Evolutionary conservation across 257 asterid species (phyloP), one percentile per base, ranked within the genome.

Genomic region (Marsdenia floribunda): DNA sequence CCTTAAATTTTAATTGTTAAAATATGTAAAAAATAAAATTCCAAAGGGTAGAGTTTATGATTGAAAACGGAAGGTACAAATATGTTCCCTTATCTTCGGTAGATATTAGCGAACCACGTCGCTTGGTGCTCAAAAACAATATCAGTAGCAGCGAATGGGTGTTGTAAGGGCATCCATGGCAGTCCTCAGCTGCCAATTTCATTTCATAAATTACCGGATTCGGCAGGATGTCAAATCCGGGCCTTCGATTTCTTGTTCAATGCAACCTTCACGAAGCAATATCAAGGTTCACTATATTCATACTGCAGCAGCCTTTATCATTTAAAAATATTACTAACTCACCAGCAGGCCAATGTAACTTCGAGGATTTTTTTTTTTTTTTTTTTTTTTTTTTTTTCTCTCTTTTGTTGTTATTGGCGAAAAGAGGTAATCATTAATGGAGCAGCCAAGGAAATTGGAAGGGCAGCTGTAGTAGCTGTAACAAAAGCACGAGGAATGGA

Each of bases 401-500:
- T n/a, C n/a, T n/a, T n/a, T 29, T 29, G 33, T 29, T 29, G 33
- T 29, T 29, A 1, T 29, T 29, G 33, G 33, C 33, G 68, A 58
- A 57, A 79, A 87, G 76, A 90, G 97, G 96, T 91, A 63, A 84
- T 93, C 37, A 81, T 92, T 50, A 92, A 89, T 83, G 98, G 97
- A 60, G 98, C 97, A 65, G 96, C 97, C 1, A 93, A 93, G 78
- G 96, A 89, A 74, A 93, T 89, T 38, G 98, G 97, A 1, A 84
- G 92, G 77, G 98, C 96, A 38, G 98, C 97, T 63, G 98, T 91
- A 37, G 46, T 87, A 71, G 97, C 98, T 22, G 90, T 93, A 61
- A 88, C 96, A 29, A 91, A 83, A 73, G 92, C 98, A 9, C 87
- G 98, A 81, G 98, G 98, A 37, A 88, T 91, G 95, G 97, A 91